These are phyloP conservation scores for Aspergillus terreus DNA, from an alignment of 2,329 filamentous ascomycete genomes.

Conservation along the genomic window DNA sequence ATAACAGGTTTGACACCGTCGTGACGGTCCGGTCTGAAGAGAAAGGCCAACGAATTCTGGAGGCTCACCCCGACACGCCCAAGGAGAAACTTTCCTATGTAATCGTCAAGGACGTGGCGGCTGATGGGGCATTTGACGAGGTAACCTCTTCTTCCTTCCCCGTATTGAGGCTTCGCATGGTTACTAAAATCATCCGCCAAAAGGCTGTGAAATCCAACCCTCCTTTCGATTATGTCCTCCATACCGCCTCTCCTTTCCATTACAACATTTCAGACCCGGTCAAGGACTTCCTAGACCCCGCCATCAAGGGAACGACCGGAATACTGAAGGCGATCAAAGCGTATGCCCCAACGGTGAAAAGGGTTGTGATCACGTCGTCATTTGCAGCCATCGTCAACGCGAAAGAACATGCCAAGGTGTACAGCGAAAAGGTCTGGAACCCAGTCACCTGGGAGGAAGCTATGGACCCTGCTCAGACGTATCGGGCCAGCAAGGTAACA, in stretches of 20 bases:
- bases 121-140: constrained; percentile 65
- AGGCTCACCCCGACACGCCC: constrained; percentile 48
- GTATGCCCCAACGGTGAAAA: constrained; percentile 62
- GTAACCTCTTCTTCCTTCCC: constrained; percentile 24
- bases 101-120: constrained; percentile 70
- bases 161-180: neutral
- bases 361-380: constrained; percentile 67
- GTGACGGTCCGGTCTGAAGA: constrained; percentile 60
- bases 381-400: constrained; percentile 63
- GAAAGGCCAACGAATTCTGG: constrained; percentile 59
- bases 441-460: constrained; percentile 43
- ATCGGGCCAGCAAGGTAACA: constrained; percentile 52
- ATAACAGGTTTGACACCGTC: constrained; percentile 54
- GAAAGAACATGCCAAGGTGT: constrained; percentile 30
- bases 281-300: constrained; percentile 58
- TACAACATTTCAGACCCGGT: constrained; percentile 68
- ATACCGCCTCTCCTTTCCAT: constrained; percentile 72
- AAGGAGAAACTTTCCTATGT: constrained; percentile 59
- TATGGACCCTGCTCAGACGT: constrained; percentile 33
- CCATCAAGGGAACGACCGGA: constrained; percentile 61
- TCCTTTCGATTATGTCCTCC: constrained; percentile 69
- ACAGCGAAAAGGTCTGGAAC: constrained; percentile 42
- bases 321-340: constrained; percentile 61
- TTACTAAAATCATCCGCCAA: constrained; percentile 4
- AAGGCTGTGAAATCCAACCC: constrained; percentile 57